These are phyloP conservation scores for Salix arbutifolia DNA, from an alignment of 345 rosid genomes.

Conservation along the genomic window DNA sequence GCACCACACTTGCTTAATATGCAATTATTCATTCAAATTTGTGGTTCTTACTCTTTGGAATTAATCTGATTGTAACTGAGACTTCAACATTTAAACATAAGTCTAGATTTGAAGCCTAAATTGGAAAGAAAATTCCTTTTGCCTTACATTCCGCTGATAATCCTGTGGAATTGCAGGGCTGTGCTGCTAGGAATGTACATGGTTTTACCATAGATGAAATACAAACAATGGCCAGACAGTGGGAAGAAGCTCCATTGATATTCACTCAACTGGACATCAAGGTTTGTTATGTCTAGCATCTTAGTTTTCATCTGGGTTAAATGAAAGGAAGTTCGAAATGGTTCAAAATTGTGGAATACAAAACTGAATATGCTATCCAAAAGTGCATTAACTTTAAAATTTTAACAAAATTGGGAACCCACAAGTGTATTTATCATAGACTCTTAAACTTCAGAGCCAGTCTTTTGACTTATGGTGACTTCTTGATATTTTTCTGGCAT, in stretches of 20 bases:
- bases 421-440: too few species aligned
- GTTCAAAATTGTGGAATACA: neutral
- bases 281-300: slow-evolving; percentile 37
- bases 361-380: neutral
- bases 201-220: slow-evolving; percentile 75
- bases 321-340: neutral
- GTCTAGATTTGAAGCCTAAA: slow-evolving; percentile 1
- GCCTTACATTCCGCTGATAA: slow-evolving; percentile 6
- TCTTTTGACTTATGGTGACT: neutral
- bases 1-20: neutral
- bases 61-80: neutral
- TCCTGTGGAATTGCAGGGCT: slow-evolving; percentile 58
- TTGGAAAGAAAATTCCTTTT: slow-evolving; percentile 6
- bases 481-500: slow-evolving; percentile 23
- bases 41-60: neutral
- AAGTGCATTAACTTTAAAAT: neutral
- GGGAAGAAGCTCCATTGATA: slow-evolving; percentile 83
- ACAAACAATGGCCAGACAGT: slow-evolving; percentile 69
- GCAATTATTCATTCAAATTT: neutral
- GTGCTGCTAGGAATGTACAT: slow-evolving; percentile 93
- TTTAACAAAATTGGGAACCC: slow-evolving; percentile 6
- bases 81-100: neutral
- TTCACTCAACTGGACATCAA: slow-evolving; percentile 72
- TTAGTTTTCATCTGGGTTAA: slow-evolving; percentile 1
- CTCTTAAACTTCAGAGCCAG: too few species aligned